A percentile compares a stretch with the other conserved stretches of the same genome.
phyloP scores from a whole-genome alignment of 2,329 filamentous ascomycete genomes.

The Shiraia bambusicola region DNA sequence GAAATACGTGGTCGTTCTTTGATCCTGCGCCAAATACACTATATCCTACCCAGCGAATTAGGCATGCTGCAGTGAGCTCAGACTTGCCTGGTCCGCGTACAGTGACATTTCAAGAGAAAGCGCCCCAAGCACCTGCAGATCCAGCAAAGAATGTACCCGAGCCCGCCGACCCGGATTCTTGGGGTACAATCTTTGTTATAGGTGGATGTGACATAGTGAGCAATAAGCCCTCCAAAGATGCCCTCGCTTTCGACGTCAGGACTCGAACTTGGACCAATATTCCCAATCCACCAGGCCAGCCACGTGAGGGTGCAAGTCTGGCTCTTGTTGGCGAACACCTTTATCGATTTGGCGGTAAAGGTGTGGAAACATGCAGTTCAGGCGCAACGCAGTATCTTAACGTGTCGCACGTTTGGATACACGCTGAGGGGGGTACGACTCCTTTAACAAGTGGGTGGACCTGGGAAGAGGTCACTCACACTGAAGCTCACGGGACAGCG shows the following conservation, averaged over 20 bases:
- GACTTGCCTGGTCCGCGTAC: constrained; percentile 44
- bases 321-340: constrained; percentile 50
- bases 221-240: constrained; percentile 44
- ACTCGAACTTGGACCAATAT: constrained; percentile 54
- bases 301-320: constrained; percentile 43
- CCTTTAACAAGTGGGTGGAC: constrained; percentile 38
- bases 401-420: constrained; percentile 37
- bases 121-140: constrained; percentile 46
- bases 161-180: constrained; percentile 42
- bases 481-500: constrained; percentile 9
- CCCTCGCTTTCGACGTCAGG: constrained; percentile 55
- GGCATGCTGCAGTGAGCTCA: constrained; percentile 43
- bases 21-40: constrained; percentile 33
- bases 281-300: constrained; percentile 47
- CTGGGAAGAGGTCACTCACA: constrained; percentile 32
- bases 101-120: constrained; percentile 29
- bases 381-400: constrained; percentile 35
- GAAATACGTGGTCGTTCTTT: constrained; percentile 45
- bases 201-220: constrained; percentile 46
- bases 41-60: constrained; percentile 33
- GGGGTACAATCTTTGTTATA: constrained; percentile 55
- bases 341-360: constrained; percentile 49
- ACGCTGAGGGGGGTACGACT: constrained; percentile 39
- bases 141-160: constrained; percentile 46
- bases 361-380: constrained; percentile 21